A percentile compares a stretch with the other conserved stretches of the same genome.
phyloP scores from a whole-genome alignment of 306 rosid genomes.

The Lathyrus oleraceus region DNA sequence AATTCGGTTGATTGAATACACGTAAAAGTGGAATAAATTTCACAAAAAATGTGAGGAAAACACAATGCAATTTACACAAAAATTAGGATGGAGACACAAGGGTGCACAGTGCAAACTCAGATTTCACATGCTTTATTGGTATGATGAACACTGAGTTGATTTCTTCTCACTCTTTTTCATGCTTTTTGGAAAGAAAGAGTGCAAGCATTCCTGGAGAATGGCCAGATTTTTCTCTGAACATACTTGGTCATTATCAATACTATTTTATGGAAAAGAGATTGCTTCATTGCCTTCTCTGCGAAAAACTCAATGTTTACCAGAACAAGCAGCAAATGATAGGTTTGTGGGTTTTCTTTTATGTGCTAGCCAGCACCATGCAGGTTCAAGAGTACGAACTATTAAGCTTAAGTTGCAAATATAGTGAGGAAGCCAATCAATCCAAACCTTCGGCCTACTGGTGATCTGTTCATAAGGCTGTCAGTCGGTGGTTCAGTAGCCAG shows the following conservation, averaged over 20 bases:
- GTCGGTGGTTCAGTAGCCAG: slow-evolving; percentile 98
- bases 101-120: background rate
- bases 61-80: slow-evolving; percentile 3
- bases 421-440: slow-evolving; percentile 28
- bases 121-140: slow-evolving; percentile 10
- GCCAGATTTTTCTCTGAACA: background rate
- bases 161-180: slow-evolving; percentile 15
- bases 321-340: background rate
- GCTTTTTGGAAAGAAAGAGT: slow-evolving; percentile 11
- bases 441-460: slow-evolving; percentile 96
- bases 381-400: background rate
- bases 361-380: background rate
- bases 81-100: background rate
- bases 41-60: background rate
- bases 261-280: background rate
- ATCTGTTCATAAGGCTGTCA: slow-evolving; percentile 77
- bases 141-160: background rate
- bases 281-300: background rate
- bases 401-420: slow-evolving; percentile 14
- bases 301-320: slow-evolving; percentile 6
- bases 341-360: slow-evolving; percentile 11
- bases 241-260: background rate
- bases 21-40: background rate
- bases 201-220: slow-evolving; percentile 18
- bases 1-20: slow-evolving; percentile 7